Percentiles rank a stretch among this genome's conserved stretches.
Conservation (phyloP, 768 basidiomycete genomes). For the Pulveroboletus sp. region DNA sequence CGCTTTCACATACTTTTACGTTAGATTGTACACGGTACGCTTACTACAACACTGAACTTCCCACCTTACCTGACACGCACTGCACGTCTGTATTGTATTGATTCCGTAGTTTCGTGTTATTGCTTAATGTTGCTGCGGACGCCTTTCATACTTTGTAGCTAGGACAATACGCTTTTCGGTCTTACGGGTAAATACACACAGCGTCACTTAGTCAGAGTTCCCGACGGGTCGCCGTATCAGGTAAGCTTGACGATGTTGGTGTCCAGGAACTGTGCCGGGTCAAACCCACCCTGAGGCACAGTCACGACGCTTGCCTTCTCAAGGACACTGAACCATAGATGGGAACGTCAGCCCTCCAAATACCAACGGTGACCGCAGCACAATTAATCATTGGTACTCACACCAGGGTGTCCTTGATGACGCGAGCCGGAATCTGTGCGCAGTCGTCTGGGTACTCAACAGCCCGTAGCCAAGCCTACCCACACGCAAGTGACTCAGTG, state of each 20-base stretch:
- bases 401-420: conserved; percentile 69
- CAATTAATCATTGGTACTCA: conserved; percentile 35
- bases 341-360: conserved; percentile 1
- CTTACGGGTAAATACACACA: too few relatives aligned
- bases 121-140: conserved; percentile 17
- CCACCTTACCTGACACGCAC: conserved; percentile 9
- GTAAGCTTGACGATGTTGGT: conserved; percentile 47
- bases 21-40: conserved; percentile 17
- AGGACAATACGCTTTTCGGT: background rate
- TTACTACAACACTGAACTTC: background rate
- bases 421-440: conserved; percentile 53
- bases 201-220: too few relatives aligned
- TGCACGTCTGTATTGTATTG: conserved; percentile 17
- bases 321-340: conserved; percentile 49
- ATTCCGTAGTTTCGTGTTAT: conserved; percentile 5
- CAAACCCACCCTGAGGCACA: conserved; percentile 49
- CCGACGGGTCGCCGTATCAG: too few relatives aligned
- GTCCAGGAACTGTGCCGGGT: conserved; percentile 55
- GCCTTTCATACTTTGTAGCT: background rate
- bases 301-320: conserved; percentile 72
- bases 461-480: conserved; percentile 75
- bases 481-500: background rate
- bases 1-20: conserved; percentile 8
- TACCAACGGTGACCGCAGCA: background rate
- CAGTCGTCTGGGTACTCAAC: conserved; percentile 74